Base-by-base conservation (phyloP, 192 early-diverging fungal species). In the Dissophora ornata region DNA sequence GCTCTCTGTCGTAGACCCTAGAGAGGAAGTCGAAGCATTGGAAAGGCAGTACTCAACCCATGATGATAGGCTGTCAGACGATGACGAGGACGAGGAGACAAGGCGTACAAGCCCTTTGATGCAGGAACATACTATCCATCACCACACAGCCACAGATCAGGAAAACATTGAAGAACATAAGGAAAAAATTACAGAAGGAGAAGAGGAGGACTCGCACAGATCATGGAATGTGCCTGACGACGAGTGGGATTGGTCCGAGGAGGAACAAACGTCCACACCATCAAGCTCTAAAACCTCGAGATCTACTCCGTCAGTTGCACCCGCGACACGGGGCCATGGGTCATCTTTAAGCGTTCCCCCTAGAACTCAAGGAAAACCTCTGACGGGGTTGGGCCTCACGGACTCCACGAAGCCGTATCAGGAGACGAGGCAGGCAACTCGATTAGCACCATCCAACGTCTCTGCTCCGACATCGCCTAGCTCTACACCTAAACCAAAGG, bases 181-280 rank as follows among this genome's bases (percentile, higher is more conserved):
- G 5, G 7, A 32, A 38, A n/a, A 7, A 28, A 55, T 2, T 57
- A 29, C 33, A 38, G 47, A 8, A 21, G 49, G 32, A 33, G 41
- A 56, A 5, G 52, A 40, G 7, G 46, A 62, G 11, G 59, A 49
- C 26, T 36, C 44, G 8, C 61, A 65, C 15, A 29, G 59, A 19
- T 30, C 63, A 13, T 77, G 73, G 73, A 77, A 77, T 24, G 65
- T 77, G 2, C 73, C 73, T 34, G 73, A 77, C n/a, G 73, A 77
- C 0, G 73, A 77, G 32, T 77, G 73, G 73, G 64, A 61, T 13
- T 77, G 73, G 73, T 77, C 73, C 3, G 73, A 77, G 29, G 73
- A 61, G 15, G 73, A 77, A 30, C 29, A 46, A 53, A 19, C 61
- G 7, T 56, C 44, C 16, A 28, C 36, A 21, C 16, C 9, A 19